These are phyloP conservation scores for Phytophthora uliginosa DNA, from an alignment of 352 stramenopile genomes.

Conservation along the genomic window DNA sequence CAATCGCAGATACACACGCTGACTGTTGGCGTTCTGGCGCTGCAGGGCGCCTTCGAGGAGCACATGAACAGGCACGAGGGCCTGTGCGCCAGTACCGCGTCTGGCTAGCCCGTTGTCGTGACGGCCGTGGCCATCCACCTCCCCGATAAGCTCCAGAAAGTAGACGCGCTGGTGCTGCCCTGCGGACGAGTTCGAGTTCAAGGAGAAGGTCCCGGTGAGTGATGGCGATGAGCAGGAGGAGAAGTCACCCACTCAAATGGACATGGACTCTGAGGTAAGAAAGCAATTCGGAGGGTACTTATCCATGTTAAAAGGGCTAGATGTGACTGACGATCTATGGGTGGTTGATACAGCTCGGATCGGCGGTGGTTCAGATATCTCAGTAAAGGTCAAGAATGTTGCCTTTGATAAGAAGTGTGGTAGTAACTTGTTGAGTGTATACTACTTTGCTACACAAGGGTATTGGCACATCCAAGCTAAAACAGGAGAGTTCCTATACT, in stretches of 20 bases:
- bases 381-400: neutral
- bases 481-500: constrained; percentile 12
- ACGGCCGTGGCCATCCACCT: constrained; percentile 81
- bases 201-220: neutral
- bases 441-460: constrained; percentile 26
- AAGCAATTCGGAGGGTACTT: neutral
- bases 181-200: constrained; percentile 57
- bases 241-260: neutral
- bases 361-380: neutral
- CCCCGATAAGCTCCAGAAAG: constrained; percentile 75
- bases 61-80: constrained; percentile 89
- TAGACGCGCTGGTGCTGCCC: constrained; percentile 95
- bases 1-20: constrained; percentile 31
- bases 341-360: neutral
- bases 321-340: neutral
- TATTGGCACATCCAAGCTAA: constrained; percentile 24
- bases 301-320: neutral
- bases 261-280: neutral
- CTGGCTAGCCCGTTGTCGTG: constrained; percentile 48
- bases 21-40: constrained; percentile 87
- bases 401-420: constrained; percentile 19
- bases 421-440: constrained; percentile 27
- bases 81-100: constrained; percentile 31
- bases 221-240: neutral
- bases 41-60: constrained; percentile 94